Conservation (phyloP, 306 rosid genomes). For the Ormosia semicastrata region DNA sequence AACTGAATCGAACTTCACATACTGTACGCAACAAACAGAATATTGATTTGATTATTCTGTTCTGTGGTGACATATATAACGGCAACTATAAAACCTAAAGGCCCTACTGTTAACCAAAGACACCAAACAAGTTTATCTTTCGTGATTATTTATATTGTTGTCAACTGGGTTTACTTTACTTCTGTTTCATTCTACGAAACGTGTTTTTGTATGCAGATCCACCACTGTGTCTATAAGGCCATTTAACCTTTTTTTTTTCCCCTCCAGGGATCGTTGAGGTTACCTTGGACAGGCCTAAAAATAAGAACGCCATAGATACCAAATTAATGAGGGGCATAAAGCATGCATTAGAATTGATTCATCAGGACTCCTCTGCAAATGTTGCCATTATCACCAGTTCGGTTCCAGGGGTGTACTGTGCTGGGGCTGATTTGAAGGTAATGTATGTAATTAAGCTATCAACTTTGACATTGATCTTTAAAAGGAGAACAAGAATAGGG, state of each 20-base stretch:
- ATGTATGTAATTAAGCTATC: slow-evolving; percentile 1
- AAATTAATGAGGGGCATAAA: slow-evolving; percentile 50
- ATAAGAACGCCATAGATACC: slow-evolving; percentile 58
- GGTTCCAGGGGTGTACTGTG: slow-evolving; percentile 67
- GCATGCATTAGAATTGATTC: slow-evolving; percentile 41
- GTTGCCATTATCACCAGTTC: slow-evolving; percentile 53
- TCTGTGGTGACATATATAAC: no score
- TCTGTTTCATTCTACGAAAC: neutral
- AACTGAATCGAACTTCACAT: neutral
- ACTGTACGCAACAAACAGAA: neutral
- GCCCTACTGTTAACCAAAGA: neutral
- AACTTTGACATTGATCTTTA: neutral
- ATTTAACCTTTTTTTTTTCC: neutral
- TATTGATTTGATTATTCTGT: neutral
- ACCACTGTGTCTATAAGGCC: neutral
- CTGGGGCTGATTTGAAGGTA: slow-evolving; percentile 72
- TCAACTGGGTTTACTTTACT: neutral
- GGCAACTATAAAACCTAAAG: neutral
- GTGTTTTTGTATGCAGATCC: neutral
- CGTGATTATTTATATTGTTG: neutral
- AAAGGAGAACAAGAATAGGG: no score
- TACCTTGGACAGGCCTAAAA: slow-evolving; percentile 49
- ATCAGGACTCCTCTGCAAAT: slow-evolving; percentile 44
- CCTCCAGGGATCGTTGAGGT: slow-evolving; percentile 55
- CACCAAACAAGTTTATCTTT: neutral